A percentile compares a stretch with the other conserved stretches of the same genome.
Evolutionary conservation across 1,284 basidiomycete genomes (phyloP).

Genomic region (Hemileccinum hortonii): DNA sequence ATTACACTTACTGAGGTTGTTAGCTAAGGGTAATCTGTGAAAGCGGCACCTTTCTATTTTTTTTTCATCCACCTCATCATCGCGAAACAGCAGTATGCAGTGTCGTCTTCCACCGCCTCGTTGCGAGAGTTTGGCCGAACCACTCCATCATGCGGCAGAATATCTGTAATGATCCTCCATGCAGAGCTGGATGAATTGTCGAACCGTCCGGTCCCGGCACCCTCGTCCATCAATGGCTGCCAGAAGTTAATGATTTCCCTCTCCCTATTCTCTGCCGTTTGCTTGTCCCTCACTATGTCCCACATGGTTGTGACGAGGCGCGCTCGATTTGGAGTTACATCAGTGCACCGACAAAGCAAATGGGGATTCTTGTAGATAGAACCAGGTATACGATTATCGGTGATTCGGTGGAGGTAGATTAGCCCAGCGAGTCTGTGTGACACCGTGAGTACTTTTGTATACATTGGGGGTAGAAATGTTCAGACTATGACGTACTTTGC

Average conservation of each 20-base stretch:
- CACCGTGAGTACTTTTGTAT: conserved; percentile 4
- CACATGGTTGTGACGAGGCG: conserved; percentile 43
- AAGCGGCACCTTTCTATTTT: no score
- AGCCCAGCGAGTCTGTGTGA: conserved; percentile 36
- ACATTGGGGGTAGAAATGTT: not conserved
- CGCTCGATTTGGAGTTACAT: conserved; percentile 18
- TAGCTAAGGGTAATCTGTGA: no score
- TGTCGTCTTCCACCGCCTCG: no score
- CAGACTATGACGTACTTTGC: conserved; percentile 13
- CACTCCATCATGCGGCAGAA: no score
- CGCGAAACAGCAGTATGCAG: no score
- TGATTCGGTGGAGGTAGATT: conserved; percentile 51
- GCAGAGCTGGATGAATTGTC: conserved; percentile 2
- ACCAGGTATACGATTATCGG: conserved; percentile 45
- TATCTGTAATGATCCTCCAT: no score
- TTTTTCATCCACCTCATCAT: no score
- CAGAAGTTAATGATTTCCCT: conserved; percentile 19
- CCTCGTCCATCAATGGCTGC: not conserved
- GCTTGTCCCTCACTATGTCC: conserved; percentile 17
- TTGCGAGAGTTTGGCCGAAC: no score
- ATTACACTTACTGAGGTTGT: not conserved
- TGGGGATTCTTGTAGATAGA: conserved; percentile 43
- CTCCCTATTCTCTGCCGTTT: conserved; percentile 17
- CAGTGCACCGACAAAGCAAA: conserved; percentile 38
- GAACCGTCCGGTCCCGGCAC: conserved; percentile 5